Base-by-base conservation (phyloP, 345 rosid species). In the Melaleuca alternifolia region DNA sequence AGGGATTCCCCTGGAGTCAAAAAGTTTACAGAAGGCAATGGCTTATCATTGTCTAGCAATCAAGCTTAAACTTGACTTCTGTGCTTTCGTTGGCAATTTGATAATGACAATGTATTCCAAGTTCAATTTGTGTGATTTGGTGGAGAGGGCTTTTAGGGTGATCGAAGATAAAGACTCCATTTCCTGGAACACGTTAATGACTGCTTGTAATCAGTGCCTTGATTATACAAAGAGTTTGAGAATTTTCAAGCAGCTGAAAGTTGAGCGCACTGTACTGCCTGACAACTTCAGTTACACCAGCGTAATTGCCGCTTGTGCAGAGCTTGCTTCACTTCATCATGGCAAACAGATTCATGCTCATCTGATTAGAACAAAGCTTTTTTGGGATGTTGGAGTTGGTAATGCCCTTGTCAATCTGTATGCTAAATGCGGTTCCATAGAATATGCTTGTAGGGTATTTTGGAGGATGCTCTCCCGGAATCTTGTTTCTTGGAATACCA, bases 371-470 rank as follows among this genome's bases (percentile, higher is more conserved):
- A 87, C 90, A 59, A 86, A 87, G 85, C 81, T 84, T 86, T 83
- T 84, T 44, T 89, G 87, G 89, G 94, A 93, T 84, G 87, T 91
- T 26, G 96, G 92, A 71, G 92, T 89, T 28, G 87, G 84, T 86
- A 94, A 93, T 48, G 93, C 93, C 71, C 96, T 93, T 79, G 89
- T 92, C 37, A 93, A 93, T 91, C 91, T 94, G 96, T 93, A 94
- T 85, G 93, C 94, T 54, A 92, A 94, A 92, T 94, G 97, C 65
- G 96, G 96, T 85, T 93, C 87, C 46, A 90, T 94, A 24, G 86
- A 44, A 50, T 86, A 87, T 87, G 92, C 94, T 54, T 87, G 84
- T 84, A 81, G 83, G 33, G 65, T 88, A 84, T 95, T 93, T 87
- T 88, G 84, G 83, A 83, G 82, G 84, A 95, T 93, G 94, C 61